These are phyloP conservation scores for Cephalotrichum gorgonifer DNA, from an alignment of 2,329 filamentous ascomycete genomes.

Conservation along the genomic window DNA sequence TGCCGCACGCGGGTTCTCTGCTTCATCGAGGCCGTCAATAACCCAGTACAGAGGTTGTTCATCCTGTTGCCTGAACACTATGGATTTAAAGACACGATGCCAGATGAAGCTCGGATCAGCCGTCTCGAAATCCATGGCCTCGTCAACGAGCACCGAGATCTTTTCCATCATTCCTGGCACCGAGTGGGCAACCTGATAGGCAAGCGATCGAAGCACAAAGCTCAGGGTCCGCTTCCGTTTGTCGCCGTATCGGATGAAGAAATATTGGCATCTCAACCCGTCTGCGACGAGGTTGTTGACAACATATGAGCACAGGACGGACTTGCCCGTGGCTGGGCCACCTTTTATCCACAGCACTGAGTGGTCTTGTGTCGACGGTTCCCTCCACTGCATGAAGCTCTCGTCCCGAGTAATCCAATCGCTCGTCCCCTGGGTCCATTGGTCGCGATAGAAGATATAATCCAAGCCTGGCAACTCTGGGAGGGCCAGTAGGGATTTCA, in stretches of 20 bases:
- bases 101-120: neutral
- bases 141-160: neutral
- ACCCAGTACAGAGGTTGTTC: constrained; percentile 22
- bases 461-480: constrained; percentile 11
- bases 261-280: constrained; percentile 13
- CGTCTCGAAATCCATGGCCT: neutral
- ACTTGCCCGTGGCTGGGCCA: constrained; percentile 22
- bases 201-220: constrained; percentile 17
- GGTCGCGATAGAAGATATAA: constrained; percentile 15
- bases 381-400: constrained; percentile 14
- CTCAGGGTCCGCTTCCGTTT: constrained; percentile 12
- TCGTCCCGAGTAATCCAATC: constrained; percentile 17
- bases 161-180: neutral
- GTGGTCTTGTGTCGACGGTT: neutral
- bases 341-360: constrained; percentile 20
- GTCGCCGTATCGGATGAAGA: constrained; percentile 14
- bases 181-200: constrained; percentile 15
- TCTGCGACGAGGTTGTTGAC: neutral
- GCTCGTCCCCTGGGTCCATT: constrained; percentile 14
- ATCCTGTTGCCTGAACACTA: constrained; percentile 14
- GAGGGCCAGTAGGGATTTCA: constrained; percentile 13
- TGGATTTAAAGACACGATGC: neutral
- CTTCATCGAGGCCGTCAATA: constrained; percentile 27
- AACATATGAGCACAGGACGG: constrained; percentile 19
- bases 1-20: constrained; percentile 15